Base-by-base conservation (phyloP, 495 filamentous ascomycete genomes). In the Xylaria grammica region DNA sequence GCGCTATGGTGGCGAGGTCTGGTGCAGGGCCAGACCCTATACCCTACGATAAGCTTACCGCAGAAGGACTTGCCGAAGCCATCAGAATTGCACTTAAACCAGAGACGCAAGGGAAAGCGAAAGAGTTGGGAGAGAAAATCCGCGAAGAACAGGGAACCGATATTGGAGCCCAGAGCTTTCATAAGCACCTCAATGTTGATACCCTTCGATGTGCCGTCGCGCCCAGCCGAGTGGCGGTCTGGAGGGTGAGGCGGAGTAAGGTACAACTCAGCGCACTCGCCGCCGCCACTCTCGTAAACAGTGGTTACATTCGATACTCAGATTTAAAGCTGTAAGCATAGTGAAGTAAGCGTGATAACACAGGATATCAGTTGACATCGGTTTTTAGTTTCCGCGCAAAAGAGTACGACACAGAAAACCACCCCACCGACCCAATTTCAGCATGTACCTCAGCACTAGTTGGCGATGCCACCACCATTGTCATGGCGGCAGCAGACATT, bases 401-500 rank as follows among this genome's bases (percentile, higher is more conserved):
- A 56, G 89, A 93, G 68, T 89, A 92, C 68, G 85, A 89, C 63
- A 91, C 89, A 1, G 86, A 90, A 52, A 86, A 90, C 40, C 84
- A 92, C 57, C 88, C 91, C 3, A 85, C 84, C 67, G 87, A 92
- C 62, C 91, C 91, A 0, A 82, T 94, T 19, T 86, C 89, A 8
- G 91, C 90, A 15, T 85, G 84, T 32, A 86, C 91, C 1, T 86
- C 87, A 19, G 90, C 92, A 0, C 74, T 97, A 2, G 78, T 94
- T 15, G 92, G 92, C 5, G 91, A 92, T 8, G 79, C 92, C 38
- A 82, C 87, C 17, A 89, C 82, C 62, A 85, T 98, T 52, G 83
- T 90, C 69, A 91, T 94, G 83, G 93, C 92, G 0, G 78, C 94
- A 32, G 91, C 90, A 4, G 92, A 96, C 66, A 85, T 97, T 24